Conservation (phyloP, 1,139 yeast genomes). For the Suhomyces yuchorum region DNA sequence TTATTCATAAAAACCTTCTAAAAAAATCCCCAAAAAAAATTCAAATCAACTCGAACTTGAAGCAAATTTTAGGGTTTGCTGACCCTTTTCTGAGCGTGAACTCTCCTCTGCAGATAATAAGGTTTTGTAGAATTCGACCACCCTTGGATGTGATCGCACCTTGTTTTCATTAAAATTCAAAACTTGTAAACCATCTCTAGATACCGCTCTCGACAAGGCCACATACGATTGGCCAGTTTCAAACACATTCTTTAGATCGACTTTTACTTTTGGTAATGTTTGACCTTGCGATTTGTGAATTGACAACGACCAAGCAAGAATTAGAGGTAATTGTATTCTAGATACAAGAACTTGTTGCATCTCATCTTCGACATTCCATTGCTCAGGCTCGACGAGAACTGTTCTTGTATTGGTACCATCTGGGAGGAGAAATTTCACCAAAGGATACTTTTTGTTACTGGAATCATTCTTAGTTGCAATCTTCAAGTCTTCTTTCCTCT, state of each 20-base stretch:
- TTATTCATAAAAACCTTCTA: neutral
- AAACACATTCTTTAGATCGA: constrained; percentile 74
- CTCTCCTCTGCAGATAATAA: constrained; percentile 28
- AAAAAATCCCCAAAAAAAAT: neutral
- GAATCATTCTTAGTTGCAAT: constrained; percentile 35
- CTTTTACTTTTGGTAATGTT: constrained; percentile 78
- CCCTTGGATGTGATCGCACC: constrained; percentile 64
- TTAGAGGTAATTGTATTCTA: constrained; percentile 70
- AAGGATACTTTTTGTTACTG: constrained; percentile 55
- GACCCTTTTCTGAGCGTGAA: constrained; percentile 14
- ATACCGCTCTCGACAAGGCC: constrained; percentile 83
- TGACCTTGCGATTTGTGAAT: constrained; percentile 98
- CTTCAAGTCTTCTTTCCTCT: constrained; percentile 21
- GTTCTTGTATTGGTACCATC: constrained; percentile 70
- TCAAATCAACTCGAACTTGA: neutral
- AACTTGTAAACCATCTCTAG: constrained; percentile 78
- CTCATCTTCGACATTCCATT: constrained; percentile 47
- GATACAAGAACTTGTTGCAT: constrained; percentile 31
- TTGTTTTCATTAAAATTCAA: constrained; percentile 61
- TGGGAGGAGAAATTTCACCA: constrained; percentile 72
- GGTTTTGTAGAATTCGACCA: constrained; percentile 57
- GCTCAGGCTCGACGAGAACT: constrained; percentile 52
- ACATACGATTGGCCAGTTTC: constrained; percentile 51
- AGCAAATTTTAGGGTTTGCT: constrained; percentile 16
- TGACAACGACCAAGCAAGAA: constrained; percentile 92